These are phyloP conservation scores for Globisporangium lucens DNA, from an alignment of 352 stramenopile species.

Conservation along the genomic window DNA sequence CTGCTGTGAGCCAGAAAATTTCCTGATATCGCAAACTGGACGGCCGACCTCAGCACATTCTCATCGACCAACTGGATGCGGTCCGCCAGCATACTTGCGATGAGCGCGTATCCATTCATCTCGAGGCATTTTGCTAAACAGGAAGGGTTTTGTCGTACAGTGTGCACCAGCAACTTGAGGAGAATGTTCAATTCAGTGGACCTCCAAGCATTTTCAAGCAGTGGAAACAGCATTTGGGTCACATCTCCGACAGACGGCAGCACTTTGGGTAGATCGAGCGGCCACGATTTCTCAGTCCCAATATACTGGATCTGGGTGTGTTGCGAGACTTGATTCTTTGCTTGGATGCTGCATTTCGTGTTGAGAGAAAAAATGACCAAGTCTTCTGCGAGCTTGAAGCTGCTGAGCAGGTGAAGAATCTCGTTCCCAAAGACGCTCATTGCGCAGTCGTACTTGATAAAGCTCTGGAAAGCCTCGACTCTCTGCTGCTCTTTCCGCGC, in stretches of 20 bases:
- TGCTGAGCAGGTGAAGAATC: conserved; percentile 49
- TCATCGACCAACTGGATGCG: conserved; percentile 52
- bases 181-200: conserved; percentile 43
- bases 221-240: conserved; percentile 50
- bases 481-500: conserved; percentile 38
- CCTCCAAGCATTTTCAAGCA: conserved; percentile 50
- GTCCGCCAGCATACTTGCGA: conserved; percentile 37
- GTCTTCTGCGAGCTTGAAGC: conserved; percentile 60
- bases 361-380: conserved; percentile 61
- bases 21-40: conserved; percentile 51
- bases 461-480: conserved; percentile 39
- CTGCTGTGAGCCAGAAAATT: conserved; percentile 21
- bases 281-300: conserved; percentile 38
- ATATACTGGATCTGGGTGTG: conserved; percentile 53
- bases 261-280: conserved; percentile 53
- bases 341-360: conserved; percentile 36
- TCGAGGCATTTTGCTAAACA: conserved; percentile 64
- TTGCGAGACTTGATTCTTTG: conserved; percentile 19
- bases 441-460: conserved; percentile 58
- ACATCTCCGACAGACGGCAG: conserved; percentile 64
- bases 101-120: conserved; percentile 51
- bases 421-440: conserved; percentile 62
- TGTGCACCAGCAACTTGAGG: conserved; percentile 43
- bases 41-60: conserved; percentile 32
- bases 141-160: conserved; percentile 51